Evolutionary conservation across 2,329 filamentous ascomycete species (phyloP).

Genomic region (Lojkania enalia): DNA sequence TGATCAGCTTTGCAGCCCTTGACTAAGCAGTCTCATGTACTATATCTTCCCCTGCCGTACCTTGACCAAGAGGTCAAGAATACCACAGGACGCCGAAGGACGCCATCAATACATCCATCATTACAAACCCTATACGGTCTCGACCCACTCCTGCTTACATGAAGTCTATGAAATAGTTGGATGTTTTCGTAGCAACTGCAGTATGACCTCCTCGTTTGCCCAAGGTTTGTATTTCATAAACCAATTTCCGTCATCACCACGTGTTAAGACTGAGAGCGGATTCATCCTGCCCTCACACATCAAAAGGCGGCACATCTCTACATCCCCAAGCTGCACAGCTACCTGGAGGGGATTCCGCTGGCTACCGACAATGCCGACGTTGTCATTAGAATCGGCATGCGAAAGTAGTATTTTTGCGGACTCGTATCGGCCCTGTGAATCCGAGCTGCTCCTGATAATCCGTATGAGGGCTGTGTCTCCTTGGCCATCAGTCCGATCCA

Average conservation of each 20-base stretch:
- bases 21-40: no score
- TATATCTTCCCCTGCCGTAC: no score
- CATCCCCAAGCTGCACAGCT: constrained; percentile 11
- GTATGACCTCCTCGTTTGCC: constrained; percentile 8
- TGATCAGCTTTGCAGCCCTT: no score
- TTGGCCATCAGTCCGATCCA: constrained; percentile 6
- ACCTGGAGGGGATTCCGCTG: constrained; percentile 7
- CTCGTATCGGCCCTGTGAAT: constrained; percentile 2
- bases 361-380: constrained; percentile 2
- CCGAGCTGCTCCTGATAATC: constrained; percentile 5
- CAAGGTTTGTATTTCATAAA: constrained; percentile 3
- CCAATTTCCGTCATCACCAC: constrained; percentile 4
- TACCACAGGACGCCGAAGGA: no score
- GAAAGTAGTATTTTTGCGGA: constrained; percentile 9
- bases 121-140: no score
- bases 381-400: not conserved
- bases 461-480: constrained; percentile 7
- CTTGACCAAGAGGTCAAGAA: no score
- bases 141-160: no score
- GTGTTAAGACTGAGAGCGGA: constrained; percentile 9
- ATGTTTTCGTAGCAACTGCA: constrained; percentile 10
- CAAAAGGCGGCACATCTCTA: constrained; percentile 11
- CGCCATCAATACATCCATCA: no score
- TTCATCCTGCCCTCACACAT: constrained; percentile 10
- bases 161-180: no score